Percentiles rank a stretch among this genome's conserved stretches.
Evolutionary conservation across 148 eudicot species (phyloP).

Genomic region (Rhododendron mucronatum): DNA sequence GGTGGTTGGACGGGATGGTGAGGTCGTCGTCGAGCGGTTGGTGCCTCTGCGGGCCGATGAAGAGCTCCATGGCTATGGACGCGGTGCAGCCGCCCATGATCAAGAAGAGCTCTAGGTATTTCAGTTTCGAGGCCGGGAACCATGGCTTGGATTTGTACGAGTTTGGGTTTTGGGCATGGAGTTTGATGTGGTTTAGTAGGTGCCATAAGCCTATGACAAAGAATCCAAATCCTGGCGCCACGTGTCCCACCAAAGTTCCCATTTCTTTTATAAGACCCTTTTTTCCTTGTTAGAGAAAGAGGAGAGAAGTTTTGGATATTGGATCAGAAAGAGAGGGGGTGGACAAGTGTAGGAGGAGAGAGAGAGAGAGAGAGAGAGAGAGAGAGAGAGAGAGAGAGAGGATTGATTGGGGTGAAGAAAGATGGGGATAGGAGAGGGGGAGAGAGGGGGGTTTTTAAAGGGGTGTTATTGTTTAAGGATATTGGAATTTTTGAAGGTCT

Average conservation of each 20-base stretch:
- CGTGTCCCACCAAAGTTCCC: constrained; percentile 51
- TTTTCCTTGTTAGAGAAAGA: background rate
- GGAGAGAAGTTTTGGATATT: background rate
- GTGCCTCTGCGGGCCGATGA: constrained; percentile 67
- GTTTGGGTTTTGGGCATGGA: constrained; percentile 35
- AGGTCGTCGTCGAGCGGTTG: constrained; percentile 73
- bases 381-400: background rate
- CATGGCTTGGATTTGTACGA: constrained; percentile 45
- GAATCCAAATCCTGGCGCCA: constrained; percentile 73
- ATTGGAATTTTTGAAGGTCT: constrained; percentile 9
- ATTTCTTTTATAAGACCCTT: background rate
- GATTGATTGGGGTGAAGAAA: background rate
- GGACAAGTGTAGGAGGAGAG: background rate
- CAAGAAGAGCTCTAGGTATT: constrained; percentile 62
- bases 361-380: background rate
- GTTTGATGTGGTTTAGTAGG: constrained; percentile 54
- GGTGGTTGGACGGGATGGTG: constrained; percentile 82
- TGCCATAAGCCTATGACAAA: constrained; percentile 72
- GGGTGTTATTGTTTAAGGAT: background rate
- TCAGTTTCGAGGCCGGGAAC: constrained; percentile 51
- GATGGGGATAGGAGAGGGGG: background rate
- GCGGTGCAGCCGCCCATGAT: constrained; percentile 45
- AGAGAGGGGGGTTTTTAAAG: constrained; percentile 1
- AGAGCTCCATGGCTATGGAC: constrained; percentile 77
- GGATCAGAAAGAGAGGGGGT: background rate